Evolutionary conservation across 2,329 filamentous ascomycete species (phyloP).

Genomic region (Colletotrichum sp.): DNA sequence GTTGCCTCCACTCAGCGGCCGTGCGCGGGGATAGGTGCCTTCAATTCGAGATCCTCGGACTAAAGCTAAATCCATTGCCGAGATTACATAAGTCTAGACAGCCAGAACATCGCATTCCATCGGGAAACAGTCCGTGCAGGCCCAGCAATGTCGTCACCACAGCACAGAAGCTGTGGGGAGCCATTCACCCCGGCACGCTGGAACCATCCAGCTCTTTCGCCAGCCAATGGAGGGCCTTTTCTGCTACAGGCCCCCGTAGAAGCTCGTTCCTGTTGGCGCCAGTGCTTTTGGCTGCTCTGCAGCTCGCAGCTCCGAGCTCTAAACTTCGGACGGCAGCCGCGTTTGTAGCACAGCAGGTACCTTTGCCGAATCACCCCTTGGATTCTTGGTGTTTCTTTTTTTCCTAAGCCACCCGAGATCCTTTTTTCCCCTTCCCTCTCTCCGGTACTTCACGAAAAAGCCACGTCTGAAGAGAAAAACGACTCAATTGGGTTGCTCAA

Average conservation of each 20-base stretch:
- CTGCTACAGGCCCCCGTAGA: not conserved
- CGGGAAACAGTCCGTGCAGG: not conserved
- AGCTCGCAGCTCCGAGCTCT: conserved; percentile 22
- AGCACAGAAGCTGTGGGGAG: conserved; percentile 1
- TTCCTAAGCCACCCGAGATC: not conserved
- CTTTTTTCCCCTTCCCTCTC: not conserved
- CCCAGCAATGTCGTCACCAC: conserved; percentile 17
- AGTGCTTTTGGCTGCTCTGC: not conserved
- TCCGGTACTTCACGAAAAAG: not conserved
- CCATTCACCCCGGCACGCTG: conserved; percentile 6
- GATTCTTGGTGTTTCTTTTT: not conserved
- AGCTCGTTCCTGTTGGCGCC: conserved; percentile 3
- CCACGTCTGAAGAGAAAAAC: not conserved
- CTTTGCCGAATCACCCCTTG: not conserved
- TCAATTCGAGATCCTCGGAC: not conserved
- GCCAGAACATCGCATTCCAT: not conserved
- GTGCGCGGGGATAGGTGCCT: not conserved
- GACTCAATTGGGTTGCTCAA: not conserved
- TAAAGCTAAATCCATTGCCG: not conserved
- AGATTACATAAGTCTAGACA: not conserved
- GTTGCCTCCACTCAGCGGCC: not conserved
- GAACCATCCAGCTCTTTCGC: conserved; percentile 2
- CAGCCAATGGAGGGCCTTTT: not conserved
- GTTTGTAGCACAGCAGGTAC: not conserved
- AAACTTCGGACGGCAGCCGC: conserved; percentile 19